These are phyloP conservation scores for Diplodia mutila DNA, from an alignment of 2,329 filamentous ascomycete genomes.

Conservation along the genomic window DNA sequence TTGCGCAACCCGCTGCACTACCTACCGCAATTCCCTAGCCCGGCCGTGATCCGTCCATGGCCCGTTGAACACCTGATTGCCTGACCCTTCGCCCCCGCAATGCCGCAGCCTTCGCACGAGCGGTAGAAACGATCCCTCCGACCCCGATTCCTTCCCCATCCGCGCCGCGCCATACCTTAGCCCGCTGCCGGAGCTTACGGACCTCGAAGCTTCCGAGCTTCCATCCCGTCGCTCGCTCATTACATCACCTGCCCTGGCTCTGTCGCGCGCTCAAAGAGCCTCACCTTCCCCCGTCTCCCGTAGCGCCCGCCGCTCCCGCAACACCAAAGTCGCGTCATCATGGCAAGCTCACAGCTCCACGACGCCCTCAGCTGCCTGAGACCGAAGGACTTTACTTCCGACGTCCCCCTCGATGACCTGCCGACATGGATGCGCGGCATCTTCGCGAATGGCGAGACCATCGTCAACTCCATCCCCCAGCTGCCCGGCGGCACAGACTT, in stretches of 20 bases:
- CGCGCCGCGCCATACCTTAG: background rate
- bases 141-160: slow-evolving; percentile 11
- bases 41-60: background rate
- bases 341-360: slow-evolving; percentile 41
- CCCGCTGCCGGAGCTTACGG: slow-evolving; percentile 17
- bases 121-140: background rate
- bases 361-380: slow-evolving; percentile 50
- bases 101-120: slow-evolving; percentile 10
- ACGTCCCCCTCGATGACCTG: slow-evolving; percentile 50
- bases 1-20: background rate
- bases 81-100: slow-evolving; percentile 1
- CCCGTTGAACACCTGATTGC: background rate
- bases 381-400: slow-evolving; percentile 47
- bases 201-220: slow-evolving; percentile 12
- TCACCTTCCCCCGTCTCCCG: background rate
- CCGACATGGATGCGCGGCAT: slow-evolving; percentile 44
- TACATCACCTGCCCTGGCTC: background rate
- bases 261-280: background rate
- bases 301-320: slow-evolving; percentile 2
- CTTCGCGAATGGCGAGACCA: slow-evolving; percentile 64
- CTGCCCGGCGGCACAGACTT: slow-evolving; percentile 52
- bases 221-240: background rate
- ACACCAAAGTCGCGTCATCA: background rate
- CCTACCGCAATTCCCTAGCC: background rate
- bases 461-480: slow-evolving; percentile 76